Evolutionary conservation across 2,329 filamentous ascomycete genomes (phyloP), one percentile per base, ranked within the genome.

Genomic region (Acarospora socialis): DNA sequence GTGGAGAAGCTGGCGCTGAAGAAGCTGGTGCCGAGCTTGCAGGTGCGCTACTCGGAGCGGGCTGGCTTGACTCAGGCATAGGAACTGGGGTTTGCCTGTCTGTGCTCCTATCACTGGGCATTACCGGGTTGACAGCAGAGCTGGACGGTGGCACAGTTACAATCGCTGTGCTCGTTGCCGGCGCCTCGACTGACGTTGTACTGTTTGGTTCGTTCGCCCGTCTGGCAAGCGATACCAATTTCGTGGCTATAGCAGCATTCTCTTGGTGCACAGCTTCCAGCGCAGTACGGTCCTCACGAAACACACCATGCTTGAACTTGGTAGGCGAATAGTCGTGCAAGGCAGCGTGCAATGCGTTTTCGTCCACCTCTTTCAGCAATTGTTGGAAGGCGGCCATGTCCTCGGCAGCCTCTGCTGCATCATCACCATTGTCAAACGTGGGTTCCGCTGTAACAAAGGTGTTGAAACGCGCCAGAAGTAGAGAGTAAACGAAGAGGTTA

Each of bases 231-330:
- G 72, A 68, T 34, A 77, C 63, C 40, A 81, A 59, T 36, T 69
- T 68, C 7, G 65, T 70, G 12, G 75, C 74, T 21, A 80, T 59
- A 21, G 66, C 61, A 14, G 72, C 66, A 47, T 81, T 66, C 41
- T 68, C 65, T 25, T 61, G 59, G 54, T 73, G 68, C 17, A 79
- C 63, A 20, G 66, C 70, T 50, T 78, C 69, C 33, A 79, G 61
- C 16, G 74, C 75, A 7, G 65, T 60, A 42, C 63, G 65, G 46
- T 79, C 76, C 40, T 72, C 70, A 40, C 69, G 64, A 51, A 75
- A 80, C 34, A 81, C 65, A 36, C 77, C 77, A 47, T 80, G 68
- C 49, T 73, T 67, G 55, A 75, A 81, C 47, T 70, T 69, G 28
- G 66, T 63, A 27, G 70, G 66, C 33, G 75, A 60, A 45, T 74